phyloP scores from a whole-genome alignment of 441 rosid genomes.

The Manihot esculenta region DNA sequence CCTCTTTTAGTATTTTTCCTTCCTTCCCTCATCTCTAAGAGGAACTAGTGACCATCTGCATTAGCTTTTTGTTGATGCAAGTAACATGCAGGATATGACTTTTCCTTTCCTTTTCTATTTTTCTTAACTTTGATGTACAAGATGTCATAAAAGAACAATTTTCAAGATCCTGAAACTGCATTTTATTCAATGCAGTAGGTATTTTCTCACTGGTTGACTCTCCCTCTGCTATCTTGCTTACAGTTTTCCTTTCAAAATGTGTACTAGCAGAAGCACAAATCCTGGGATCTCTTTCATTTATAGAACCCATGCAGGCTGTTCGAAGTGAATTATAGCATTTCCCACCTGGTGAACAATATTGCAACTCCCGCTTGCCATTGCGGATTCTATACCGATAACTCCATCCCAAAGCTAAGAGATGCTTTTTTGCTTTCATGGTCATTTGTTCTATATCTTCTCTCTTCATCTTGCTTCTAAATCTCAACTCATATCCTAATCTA shows the following conservation, averaged over 20 bases:
- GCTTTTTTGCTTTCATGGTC: too few species aligned
- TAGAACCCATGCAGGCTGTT: constrained; percentile 39
- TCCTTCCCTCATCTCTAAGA: constrained; percentile 25
- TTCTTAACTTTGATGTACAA: constrained; percentile 2
- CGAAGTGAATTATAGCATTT: constrained; percentile 41
- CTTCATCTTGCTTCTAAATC: too few species aligned
- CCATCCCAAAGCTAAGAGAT: constrained; percentile 53
- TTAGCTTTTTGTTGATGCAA: constrained; percentile 18
- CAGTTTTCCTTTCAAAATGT: constrained; percentile 8
- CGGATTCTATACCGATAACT: constrained; percentile 4
- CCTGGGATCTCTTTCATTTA: constrained; percentile 20
- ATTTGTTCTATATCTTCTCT: too few species aligned
- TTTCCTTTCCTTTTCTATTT: constrained; percentile 30
- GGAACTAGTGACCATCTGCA: constrained; percentile 23
- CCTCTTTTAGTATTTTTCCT: constrained; percentile 20
- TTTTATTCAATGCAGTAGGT: constrained; percentile 8
- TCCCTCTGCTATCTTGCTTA: constrained; percentile 13
- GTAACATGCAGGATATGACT: constrained; percentile 3
- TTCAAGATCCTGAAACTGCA: constrained; percentile 20
- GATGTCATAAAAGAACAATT: constrained; percentile 10
- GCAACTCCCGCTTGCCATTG: constrained; percentile 25
- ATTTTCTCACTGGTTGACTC: constrained; percentile 16
- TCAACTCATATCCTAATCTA: too few species aligned
- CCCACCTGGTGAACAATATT: constrained; percentile 43
- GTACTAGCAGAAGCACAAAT: constrained; percentile 14